A percentile compares a stretch with the other conserved stretches of the same genome.
These are phyloP conservation scores for Babesia ovata DNA, from an alignment of 169 alveolate genomes.

Conservation along the genomic window DNA sequence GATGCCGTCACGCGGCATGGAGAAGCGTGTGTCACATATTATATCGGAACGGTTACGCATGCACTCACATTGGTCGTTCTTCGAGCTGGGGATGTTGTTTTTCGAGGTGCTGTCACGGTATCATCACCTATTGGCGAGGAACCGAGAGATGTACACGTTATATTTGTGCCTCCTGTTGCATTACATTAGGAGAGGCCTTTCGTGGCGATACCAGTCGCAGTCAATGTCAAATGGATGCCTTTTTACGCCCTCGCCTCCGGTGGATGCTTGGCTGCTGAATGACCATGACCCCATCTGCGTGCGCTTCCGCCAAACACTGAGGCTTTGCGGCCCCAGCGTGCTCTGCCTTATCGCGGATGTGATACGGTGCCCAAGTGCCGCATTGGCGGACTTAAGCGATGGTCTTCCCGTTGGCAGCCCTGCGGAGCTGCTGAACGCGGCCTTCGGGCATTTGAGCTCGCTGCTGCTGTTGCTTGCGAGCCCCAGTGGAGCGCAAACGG, in stretches of 20 bases:
- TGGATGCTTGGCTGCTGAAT: background rate
- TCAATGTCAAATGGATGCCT: background rate
- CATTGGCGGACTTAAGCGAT: background rate
- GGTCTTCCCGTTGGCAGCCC: conserved; percentile 1
- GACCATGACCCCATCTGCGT: background rate
- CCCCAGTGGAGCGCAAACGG: background rate
- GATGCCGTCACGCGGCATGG: background rate
- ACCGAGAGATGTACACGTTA: background rate
- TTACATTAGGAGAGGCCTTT: background rate
- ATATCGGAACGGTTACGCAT: background rate
- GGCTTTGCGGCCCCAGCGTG: background rate
- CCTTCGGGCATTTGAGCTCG: conserved; percentile 21
- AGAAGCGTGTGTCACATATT: background rate
- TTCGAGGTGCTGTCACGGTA: conserved; percentile 34
- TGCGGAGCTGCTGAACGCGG: background rate
- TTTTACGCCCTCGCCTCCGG: background rate
- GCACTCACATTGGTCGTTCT: background rate
- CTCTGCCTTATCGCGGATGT: background rate
- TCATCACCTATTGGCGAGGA: conserved; percentile 2
- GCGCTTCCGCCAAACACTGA: background rate
- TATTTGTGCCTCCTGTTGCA: background rate
- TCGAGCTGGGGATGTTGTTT: conserved; percentile 6
- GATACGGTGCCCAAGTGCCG: background rate
- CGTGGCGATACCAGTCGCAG: background rate
- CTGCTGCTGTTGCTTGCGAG: background rate